phyloP scores from a whole-genome alignment of 2,329 filamentous ascomycete genomes.

The Alternaria panax region DNA sequence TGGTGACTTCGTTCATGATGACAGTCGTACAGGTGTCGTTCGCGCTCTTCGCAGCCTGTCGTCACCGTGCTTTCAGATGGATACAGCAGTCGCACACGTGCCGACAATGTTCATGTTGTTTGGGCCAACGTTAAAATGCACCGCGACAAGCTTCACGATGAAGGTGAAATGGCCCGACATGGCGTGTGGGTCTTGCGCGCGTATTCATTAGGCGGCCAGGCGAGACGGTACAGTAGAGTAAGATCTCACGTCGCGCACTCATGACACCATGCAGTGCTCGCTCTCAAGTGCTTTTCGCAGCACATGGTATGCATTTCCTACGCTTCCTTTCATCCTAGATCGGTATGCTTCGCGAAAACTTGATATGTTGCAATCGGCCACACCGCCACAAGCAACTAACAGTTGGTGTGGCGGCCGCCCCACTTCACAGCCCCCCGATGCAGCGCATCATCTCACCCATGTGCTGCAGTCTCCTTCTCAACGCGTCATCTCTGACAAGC shows the following conservation, averaged over 20 bases:
- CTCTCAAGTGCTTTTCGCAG: neutral
- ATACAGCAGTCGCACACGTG: too few relatives aligned
- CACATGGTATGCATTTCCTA: neutral
- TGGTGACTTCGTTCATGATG: slow-evolving; percentile 1
- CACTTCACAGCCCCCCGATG: slow-evolving; percentile 5
- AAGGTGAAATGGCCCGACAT: neutral
- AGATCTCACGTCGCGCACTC: neutral
- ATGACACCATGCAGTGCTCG: too few relatives aligned
- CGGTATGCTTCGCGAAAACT: neutral
- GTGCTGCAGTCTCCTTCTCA: neutral
- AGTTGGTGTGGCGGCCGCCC: slow-evolving; percentile 11
- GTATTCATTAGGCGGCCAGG: neutral
- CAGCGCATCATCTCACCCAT: neutral
- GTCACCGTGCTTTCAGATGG: neutral
- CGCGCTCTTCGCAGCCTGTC: neutral
- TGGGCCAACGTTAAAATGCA: neutral
- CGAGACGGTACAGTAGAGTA: neutral
- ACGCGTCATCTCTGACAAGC: slow-evolving; percentile 5
- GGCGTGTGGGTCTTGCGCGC: neutral
- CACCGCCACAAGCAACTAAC: slow-evolving; percentile 1
- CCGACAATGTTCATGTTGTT: neutral
- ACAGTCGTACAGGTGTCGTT: neutral
- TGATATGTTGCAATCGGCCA: neutral
- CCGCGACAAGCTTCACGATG: neutral
- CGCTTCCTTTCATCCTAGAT: neutral